These are phyloP conservation scores for Ophiostoma australiae DNA, from an alignment of 2,329 filamentous ascomycete species.

Conservation along the genomic window DNA sequence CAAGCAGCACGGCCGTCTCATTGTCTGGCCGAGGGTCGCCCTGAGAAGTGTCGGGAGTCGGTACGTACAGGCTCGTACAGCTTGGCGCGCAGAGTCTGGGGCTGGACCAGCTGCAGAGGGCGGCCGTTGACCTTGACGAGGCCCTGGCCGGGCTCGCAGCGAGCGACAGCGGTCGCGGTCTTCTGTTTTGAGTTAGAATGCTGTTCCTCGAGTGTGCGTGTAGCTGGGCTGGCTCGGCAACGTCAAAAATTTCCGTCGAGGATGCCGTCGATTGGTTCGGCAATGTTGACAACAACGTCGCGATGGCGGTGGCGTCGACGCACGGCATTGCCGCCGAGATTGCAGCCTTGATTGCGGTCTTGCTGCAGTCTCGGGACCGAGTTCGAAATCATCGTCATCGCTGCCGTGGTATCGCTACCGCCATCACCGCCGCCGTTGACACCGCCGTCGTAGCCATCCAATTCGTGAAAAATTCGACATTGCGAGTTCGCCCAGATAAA, in stretches of 20 bases:
- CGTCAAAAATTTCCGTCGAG: not conserved
- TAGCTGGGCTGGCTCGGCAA: not conserved
- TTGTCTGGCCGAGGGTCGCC: not conserved
- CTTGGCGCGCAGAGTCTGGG: constrained; percentile 39
- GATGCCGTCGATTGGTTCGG: not conserved
- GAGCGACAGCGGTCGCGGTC: constrained; percentile 82
- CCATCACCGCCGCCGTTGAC: not conserved
- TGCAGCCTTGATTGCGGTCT: not conserved
- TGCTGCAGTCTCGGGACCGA: not conserved
- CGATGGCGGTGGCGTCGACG: not conserved
- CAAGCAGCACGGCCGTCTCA: not conserved
- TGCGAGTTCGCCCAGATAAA: not conserved
- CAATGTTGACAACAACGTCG: not conserved
- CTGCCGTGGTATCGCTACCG: constrained; percentile 4
- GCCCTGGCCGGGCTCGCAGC: constrained; percentile 69
- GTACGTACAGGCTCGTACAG: constrained; percentile 80
- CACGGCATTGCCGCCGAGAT: not conserved
- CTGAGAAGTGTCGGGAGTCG: not conserved
- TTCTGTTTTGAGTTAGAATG: constrained; percentile 42
- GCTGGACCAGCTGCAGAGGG: constrained; percentile 54
- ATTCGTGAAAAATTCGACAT: not conserved
- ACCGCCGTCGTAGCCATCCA: not conserved
- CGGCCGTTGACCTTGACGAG: constrained; percentile 98
- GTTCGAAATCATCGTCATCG: not conserved
- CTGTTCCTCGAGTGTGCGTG: not conserved